Evolutionary conservation across 2,329 filamentous ascomycete genomes (phyloP).

Genomic region (Monilinia fructigena): DNA sequence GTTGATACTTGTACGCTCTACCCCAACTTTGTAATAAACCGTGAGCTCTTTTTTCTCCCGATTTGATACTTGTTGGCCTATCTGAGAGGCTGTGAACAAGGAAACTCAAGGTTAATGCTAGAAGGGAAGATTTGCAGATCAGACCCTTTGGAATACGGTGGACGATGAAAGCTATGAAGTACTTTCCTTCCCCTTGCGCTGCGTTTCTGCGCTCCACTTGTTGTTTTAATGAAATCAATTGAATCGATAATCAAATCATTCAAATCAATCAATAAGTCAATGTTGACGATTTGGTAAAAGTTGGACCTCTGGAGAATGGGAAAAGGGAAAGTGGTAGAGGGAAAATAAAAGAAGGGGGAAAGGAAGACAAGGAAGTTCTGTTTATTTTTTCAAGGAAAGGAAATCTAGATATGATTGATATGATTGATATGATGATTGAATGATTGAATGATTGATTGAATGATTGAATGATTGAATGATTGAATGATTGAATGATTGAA

Average conservation of each 20-base stretch:
- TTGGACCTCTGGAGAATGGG: too few species aligned
- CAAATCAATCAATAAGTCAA: neutral
- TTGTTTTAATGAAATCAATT: constrained; percentile 1
- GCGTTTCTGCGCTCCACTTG: neutral
- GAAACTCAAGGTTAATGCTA: constrained; percentile 19
- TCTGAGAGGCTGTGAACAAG: neutral
- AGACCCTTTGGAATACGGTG: constrained; percentile 22
- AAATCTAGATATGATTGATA: too few species aligned
- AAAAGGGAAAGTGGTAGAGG: too few species aligned
- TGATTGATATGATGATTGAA: too few species aligned
- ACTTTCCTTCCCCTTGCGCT: constrained; percentile 9
- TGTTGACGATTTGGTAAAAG: too few species aligned
- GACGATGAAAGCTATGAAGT: constrained; percentile 12
- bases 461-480: too few species aligned
- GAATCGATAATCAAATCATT: constrained; percentile 4
- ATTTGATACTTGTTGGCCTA: neutral
- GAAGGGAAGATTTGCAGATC: constrained; percentile 19
- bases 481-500: too few species aligned
- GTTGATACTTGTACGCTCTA: neutral
- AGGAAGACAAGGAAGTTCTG: too few species aligned
- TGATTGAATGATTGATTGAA: too few species aligned
- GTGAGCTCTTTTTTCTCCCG: neutral
- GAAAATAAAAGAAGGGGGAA: too few species aligned
- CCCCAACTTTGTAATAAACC: neutral
- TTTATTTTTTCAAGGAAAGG: too few species aligned